Conservation (phyloP, 2,329 filamentous ascomycete species). For the Myrmaecium sp. region DNA sequence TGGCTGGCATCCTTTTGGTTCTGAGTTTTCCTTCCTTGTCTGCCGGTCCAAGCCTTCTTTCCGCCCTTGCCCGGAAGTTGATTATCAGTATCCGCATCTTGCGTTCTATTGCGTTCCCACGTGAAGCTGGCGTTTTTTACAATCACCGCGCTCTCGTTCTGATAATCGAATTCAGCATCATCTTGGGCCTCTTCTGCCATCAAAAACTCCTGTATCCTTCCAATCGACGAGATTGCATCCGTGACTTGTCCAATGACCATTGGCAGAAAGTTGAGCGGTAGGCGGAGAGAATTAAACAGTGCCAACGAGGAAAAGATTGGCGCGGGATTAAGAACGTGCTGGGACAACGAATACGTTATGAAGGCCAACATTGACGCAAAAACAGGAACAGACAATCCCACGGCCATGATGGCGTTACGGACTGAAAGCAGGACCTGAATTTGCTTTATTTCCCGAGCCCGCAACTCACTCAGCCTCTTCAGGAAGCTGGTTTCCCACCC, state of each 20-base stretch:
- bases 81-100: constrained; percentile 19
- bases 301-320: constrained; percentile 84
- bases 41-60: constrained; percentile 28
- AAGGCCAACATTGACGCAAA: constrained; percentile 94
- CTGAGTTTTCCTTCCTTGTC: constrained; percentile 19
- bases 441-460: constrained; percentile 59
- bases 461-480: constrained; percentile 54
- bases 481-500: constrained; percentile 88
- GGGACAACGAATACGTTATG: constrained; percentile 54
- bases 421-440: constrained; percentile 73
- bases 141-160: constrained; percentile 43
- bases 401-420: constrained; percentile 68
- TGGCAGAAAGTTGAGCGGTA: constrained; percentile 79
- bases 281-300: constrained; percentile 77
- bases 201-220: constrained; percentile 76
- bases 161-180: constrained; percentile 40
- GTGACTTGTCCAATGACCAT: constrained; percentile 77
- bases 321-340: constrained; percentile 55
- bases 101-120: constrained; percentile 57
- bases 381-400: constrained; percentile 74
- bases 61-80: constrained; percentile 18
- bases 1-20: constrained; percentile 11
- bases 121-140: constrained; percentile 63
- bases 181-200: constrained; percentile 72
- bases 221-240: constrained; percentile 72